Base-by-base conservation (phyloP, 2,329 filamentous ascomycete genomes). In the Pseudocercospora cruenta region DNA sequence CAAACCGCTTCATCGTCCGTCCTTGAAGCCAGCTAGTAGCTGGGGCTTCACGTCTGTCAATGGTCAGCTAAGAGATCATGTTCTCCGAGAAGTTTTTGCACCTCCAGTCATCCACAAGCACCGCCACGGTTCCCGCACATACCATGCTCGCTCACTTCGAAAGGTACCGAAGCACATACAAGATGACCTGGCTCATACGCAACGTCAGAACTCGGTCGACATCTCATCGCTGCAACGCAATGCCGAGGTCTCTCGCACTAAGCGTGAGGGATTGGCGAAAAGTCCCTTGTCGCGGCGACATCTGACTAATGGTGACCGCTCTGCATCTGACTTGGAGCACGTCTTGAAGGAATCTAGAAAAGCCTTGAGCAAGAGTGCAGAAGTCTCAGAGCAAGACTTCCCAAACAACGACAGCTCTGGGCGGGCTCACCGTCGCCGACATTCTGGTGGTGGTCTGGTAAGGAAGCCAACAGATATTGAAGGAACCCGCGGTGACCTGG, bases 31-130 rank as follows among this genome's bases (percentile, higher is more conserved):
- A 57, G 81, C 82, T 36, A 80, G 82, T 58, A 88, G 86, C 67
- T 97, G 94, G 94, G 94, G 94, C 7, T 93, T 93, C 16, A 97
- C 94, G 0, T 94, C 91, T 22, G 91, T 97, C 65, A 98, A 98
- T 76, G 91, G 91, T 73, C 88, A 90, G 66, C 80, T 98, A 45
- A 90, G 94, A 66, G 94, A 96, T 76, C 92, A 96, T 77, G 93
- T 97, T 0, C 90, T 97, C 75, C 92, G 93, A 45, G 94, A 97
- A 76, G 94, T 94, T 0, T 97, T 97, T 74, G 65, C 69, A 33
- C 39, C 39, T 1, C 91, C 93, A 61, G 89, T 91, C 0, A 91
- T 97, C 67, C 90, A 92, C 72, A 92, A 94, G 72, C 90, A 91
- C 67, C 90, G 93, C 67, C 89, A 90, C 33, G 86, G 87, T 67